A percentile compares a stretch with the other conserved stretches of the same genome.
These are phyloP conservation scores for Elsinoe ampelina DNA, from an alignment of 2,329 filamentous ascomycete genomes.

Conservation along the genomic window DNA sequence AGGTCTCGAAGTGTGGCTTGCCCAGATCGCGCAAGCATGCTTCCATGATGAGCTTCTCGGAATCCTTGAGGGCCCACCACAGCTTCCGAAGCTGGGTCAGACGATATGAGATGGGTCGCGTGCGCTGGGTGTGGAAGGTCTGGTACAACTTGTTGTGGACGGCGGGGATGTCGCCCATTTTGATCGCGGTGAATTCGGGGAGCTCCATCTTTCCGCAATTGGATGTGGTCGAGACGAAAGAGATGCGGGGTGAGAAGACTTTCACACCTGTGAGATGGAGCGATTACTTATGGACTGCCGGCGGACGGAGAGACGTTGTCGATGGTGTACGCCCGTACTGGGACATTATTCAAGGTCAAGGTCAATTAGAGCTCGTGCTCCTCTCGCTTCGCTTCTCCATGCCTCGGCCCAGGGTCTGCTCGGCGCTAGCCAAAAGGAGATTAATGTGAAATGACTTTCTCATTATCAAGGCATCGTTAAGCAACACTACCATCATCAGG, in stretches of 20 bases:
- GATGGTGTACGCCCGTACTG: neutral
- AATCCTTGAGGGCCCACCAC: slow-evolving; percentile 84
- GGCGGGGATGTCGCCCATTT: slow-evolving; percentile 55
- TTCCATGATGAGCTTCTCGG: slow-evolving; percentile 60
- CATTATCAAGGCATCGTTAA: no score
- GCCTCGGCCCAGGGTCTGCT: slow-evolving; percentile 2
- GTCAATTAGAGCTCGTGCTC: neutral
- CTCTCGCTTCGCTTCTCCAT: neutral
- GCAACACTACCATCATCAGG: no score
- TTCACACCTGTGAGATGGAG: neutral
- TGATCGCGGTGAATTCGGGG: slow-evolving; percentile 39
- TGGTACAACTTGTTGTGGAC: slow-evolving; percentile 52
- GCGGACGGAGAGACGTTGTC: neutral
- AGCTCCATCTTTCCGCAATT: slow-evolving; percentile 17
- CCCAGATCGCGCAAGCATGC: slow-evolving; percentile 69
- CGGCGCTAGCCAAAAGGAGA: neutral
- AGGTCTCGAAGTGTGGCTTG: slow-evolving; percentile 67
- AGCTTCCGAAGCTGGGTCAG: slow-evolving; percentile 82
- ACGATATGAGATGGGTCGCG: slow-evolving; percentile 72
- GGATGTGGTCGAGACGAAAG: neutral
- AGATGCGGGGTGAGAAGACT: neutral
- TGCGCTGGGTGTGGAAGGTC: slow-evolving; percentile 71
- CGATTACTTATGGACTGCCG: neutral
- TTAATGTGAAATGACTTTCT: neutral
- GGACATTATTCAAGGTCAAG: neutral